phyloP scores from a whole-genome alignment of 805 yeast species.

The Saturnispora dispora region DNA sequence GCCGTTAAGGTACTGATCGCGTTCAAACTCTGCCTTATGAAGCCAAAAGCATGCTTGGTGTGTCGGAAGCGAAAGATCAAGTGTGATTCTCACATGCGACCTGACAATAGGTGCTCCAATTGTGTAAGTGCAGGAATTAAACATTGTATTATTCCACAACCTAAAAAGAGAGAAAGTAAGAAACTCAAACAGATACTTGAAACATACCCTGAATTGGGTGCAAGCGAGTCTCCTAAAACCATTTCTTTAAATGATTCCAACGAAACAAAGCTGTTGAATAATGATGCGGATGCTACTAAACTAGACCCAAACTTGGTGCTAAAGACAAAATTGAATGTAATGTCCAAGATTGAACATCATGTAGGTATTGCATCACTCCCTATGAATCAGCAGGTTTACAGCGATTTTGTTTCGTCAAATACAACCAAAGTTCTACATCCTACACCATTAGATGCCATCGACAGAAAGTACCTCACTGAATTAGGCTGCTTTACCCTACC shows the following conservation, averaged over 20 bases:
- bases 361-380: constrained; percentile 28
- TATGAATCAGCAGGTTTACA: constrained; percentile 24
- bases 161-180: constrained; percentile 20
- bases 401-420: constrained; percentile 17
- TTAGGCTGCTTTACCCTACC: constrained; percentile 66
- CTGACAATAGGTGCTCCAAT: constrained; percentile 49
- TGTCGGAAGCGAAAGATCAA: constrained; percentile 75
- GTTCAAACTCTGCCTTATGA: neutral
- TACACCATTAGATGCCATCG: constrained; percentile 13
- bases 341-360: constrained; percentile 21
- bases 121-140: constrained; percentile 59
- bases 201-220: constrained; percentile 7
- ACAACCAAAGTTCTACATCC: constrained; percentile 5
- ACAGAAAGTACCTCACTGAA: constrained; percentile 16
- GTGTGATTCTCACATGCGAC: constrained; percentile 54
- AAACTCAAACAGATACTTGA: constrained; percentile 18
- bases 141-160: constrained; percentile 59
- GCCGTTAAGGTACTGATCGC: neutral
- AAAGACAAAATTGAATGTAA: constrained; percentile 11
- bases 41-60: constrained; percentile 61
- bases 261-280: neutral
- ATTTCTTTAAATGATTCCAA: no score
- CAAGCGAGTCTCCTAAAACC: neutral
- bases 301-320: constrained; percentile 19
- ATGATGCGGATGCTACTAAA: neutral